Percentiles rank a stretch among this genome's conserved stretches.
These are phyloP conservation scores for Acanthamoeba sp. DNA, from an alignment of 208 protist species.

Conservation along the genomic window DNA sequence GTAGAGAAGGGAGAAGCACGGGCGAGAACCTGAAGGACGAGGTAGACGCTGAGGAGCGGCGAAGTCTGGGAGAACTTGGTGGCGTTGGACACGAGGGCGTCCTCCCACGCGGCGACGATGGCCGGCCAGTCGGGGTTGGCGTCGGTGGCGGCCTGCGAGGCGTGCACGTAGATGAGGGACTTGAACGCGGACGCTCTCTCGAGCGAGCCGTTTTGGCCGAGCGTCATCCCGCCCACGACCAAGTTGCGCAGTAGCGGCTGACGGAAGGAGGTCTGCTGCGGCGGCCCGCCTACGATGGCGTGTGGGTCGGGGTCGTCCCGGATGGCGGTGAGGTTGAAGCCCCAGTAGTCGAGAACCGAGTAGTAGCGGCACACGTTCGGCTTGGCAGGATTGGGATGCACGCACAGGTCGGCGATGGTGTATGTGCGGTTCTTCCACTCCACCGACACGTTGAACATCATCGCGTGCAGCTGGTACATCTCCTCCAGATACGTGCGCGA, in stretches of 20 bases:
- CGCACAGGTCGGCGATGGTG: constrained; percentile 43
- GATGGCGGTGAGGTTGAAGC: constrained; percentile 47
- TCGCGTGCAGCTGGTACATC: constrained; percentile 1
- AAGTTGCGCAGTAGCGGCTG: constrained; percentile 36
- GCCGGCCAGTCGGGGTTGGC: not conserved
- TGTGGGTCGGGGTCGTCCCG: constrained; percentile 8
- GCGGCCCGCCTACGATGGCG: not conserved
- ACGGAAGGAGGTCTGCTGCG: constrained; percentile 10
- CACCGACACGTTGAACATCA: constrained; percentile 36
- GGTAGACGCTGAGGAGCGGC: constrained; percentile 10
- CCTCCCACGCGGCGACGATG: constrained; percentile 6
- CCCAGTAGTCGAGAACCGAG: constrained; percentile 58
- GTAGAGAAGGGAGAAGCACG: not conserved
- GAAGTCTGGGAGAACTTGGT: not conserved
- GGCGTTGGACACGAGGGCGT: not conserved
- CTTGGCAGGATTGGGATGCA: not conserved
- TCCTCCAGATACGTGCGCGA: constrained; percentile 38
- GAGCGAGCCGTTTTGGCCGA: not conserved
- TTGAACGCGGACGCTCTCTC: constrained; percentile 7
- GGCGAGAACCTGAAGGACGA: constrained; percentile 1
- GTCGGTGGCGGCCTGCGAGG: not conserved
- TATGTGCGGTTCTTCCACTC: constrained; percentile 24
- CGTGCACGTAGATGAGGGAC: constrained; percentile 30
- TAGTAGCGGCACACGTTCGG: constrained; percentile 30
- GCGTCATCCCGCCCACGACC: constrained; percentile 34